Evolutionary conservation across 2,329 filamentous ascomycete species (phyloP).

Genomic region (Trichoderma atrobrunneum): DNA sequence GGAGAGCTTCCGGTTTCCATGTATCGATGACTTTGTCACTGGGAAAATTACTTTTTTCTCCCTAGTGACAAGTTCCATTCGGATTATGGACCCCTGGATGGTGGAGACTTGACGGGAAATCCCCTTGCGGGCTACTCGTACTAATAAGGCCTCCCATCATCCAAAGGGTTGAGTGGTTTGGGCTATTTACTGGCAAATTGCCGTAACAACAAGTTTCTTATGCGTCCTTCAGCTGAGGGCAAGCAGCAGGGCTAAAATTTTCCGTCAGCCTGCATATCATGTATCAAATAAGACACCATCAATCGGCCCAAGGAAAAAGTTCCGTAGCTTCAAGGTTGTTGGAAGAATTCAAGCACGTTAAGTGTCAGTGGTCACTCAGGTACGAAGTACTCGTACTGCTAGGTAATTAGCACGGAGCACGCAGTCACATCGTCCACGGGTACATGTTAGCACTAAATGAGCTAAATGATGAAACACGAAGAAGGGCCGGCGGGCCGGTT

Average conservation of each 20-base stretch:
- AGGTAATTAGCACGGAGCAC: not conserved
- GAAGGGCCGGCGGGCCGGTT: conserved; percentile 6
- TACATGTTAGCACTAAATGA: not conserved
- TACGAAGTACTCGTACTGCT: not conserved
- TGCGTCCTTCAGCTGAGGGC: conserved; percentile 5
- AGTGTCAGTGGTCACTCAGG: not conserved
- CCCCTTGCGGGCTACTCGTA: not conserved
- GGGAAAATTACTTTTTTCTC: not conserved
- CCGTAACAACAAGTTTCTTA: conserved; percentile 1
- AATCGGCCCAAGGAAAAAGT: not conserved
- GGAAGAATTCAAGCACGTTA: not conserved
- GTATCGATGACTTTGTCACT: not conserved
- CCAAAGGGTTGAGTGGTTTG: conserved; percentile 3
- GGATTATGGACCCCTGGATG: not conserved
- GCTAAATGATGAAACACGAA: conserved; percentile 20
- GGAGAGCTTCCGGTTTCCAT: not conserved
- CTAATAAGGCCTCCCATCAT: conserved; percentile 4
- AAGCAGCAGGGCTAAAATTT: conserved; percentile 5
- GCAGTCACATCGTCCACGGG: not conserved
- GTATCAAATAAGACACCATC: not conserved
- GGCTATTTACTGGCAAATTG: conserved; percentile 1
- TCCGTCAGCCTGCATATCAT: conserved; percentile 1
- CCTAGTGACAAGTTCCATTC: not conserved
- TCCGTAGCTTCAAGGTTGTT: not conserved
- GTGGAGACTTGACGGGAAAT: conserved; percentile 3